These are phyloP conservation scores for Curvularia verruculosa DNA, from an alignment of 2,329 filamentous ascomycete species.

Conservation along the genomic window DNA sequence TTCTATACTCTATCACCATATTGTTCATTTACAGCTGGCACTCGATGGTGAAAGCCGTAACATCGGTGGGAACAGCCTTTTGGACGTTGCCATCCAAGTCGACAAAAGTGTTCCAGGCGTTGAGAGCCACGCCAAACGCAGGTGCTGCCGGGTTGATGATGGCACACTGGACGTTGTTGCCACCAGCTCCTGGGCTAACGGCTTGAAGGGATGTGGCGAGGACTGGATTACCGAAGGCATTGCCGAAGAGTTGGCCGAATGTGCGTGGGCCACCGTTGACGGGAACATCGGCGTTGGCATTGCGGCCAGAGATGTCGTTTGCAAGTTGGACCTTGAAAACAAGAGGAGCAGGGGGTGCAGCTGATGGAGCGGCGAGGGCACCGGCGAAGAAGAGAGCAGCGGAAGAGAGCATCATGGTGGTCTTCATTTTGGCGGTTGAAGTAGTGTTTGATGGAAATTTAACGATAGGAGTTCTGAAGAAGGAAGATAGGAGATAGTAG, in stretches of 20 bases:
- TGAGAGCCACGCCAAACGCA: slow-evolving; percentile 1
- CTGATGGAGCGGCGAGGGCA: slow-evolving; percentile 10
- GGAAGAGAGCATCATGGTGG: slow-evolving; percentile 9
- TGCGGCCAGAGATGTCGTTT: slow-evolving; percentile 4
- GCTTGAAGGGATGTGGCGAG: slow-evolving; percentile 11
- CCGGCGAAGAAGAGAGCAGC: slow-evolving; percentile 3
- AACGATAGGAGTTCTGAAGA: background rate
- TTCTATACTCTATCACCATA: background rate
- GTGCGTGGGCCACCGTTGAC: slow-evolving; percentile 4
- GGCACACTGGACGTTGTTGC: slow-evolving; percentile 7
- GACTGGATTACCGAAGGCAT: slow-evolving; percentile 3
- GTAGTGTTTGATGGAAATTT: background rate
- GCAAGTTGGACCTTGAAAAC: slow-evolving; percentile 11
- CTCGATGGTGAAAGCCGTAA: slow-evolving; percentile 14
- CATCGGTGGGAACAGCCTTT: slow-evolving; percentile 11
- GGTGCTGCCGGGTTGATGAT: slow-evolving; percentile 1
- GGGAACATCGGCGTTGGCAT: slow-evolving; percentile 9
- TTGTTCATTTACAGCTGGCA: slow-evolving; percentile 12
- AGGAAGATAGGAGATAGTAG: slow-evolving; percentile 1
- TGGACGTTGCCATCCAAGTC: slow-evolving; percentile 17
- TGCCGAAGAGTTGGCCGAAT: slow-evolving; percentile 9
- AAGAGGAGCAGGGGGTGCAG: background rate
- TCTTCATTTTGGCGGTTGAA: slow-evolving; percentile 9
- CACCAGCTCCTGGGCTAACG: slow-evolving; percentile 9
- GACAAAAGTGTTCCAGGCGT: slow-evolving; percentile 20